phyloP scores from a whole-genome alignment of 1,284 basidiomycete genomes.

The Garcileccinum viscosum region DNA sequence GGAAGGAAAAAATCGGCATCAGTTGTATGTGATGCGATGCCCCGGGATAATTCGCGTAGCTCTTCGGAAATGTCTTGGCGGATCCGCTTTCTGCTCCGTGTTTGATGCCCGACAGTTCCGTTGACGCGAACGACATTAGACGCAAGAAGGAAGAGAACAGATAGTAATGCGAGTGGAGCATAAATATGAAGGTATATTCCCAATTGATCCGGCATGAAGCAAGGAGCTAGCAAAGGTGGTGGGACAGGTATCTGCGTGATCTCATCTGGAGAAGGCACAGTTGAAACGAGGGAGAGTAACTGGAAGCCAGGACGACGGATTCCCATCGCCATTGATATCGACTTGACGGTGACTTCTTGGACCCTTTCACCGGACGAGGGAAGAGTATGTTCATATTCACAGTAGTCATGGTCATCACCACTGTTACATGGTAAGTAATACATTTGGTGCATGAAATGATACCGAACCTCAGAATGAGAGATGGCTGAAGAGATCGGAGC shows the following conservation, averaged over 20 bases:
- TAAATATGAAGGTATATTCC: conserved; percentile 68
- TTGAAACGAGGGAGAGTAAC: conserved; percentile 74
- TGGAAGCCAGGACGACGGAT: conserved; percentile 85
- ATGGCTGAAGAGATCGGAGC: conserved; percentile 68
- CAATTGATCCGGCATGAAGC: conserved; percentile 73
- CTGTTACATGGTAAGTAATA: conserved; percentile 44
- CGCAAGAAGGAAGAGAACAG: conserved; percentile 47
- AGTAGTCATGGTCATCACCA: conserved; percentile 90
- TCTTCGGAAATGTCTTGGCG: conserved; percentile 17
- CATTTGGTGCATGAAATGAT: neutral
- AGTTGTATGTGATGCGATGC: conserved; percentile 1
- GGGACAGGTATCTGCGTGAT: conserved; percentile 35
- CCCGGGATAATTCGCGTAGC: conserved; percentile 17
- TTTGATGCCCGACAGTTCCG: conserved; percentile 11
- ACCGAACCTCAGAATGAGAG: conserved; percentile 73
- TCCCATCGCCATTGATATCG: conserved; percentile 82
- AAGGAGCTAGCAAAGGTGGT: conserved; percentile 54
- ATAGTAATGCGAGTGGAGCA: conserved; percentile 51
- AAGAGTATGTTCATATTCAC: conserved; percentile 70
- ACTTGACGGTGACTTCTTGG: conserved; percentile 81
- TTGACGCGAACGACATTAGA: conserved; percentile 38
- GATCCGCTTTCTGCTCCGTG: conserved; percentile 10
- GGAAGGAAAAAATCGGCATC: conserved; percentile 24
- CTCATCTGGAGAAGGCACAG: conserved; percentile 36
- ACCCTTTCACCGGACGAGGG: conserved; percentile 41